Percentiles rank a stretch among this genome's conserved stretches.
phyloP scores from a whole-genome alignment of 306 rosid species.

The Lathyrus aphaca region DNA sequence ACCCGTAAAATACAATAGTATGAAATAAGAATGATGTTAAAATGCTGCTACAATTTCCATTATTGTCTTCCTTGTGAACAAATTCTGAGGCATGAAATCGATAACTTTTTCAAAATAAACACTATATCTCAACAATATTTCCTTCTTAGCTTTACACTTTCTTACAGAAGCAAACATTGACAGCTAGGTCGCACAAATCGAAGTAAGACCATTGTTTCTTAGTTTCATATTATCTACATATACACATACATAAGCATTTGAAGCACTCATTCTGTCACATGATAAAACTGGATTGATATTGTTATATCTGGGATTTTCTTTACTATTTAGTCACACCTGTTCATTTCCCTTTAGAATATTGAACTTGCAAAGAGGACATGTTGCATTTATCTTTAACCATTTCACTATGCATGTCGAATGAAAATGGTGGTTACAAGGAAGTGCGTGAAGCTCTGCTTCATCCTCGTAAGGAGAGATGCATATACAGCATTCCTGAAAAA shows the following conservation, averaged over 20 bases:
- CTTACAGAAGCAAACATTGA: constrained; percentile 8
- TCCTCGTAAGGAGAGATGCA: constrained; percentile 85
- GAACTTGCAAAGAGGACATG: constrained; percentile 96
- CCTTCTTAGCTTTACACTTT: not conserved
- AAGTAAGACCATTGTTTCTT: not conserved
- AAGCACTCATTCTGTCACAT: not conserved
- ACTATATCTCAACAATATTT: not conserved
- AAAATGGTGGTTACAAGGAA: constrained; percentile 96
- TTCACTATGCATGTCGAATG: constrained; percentile 77
- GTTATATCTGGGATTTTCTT: not conserved
- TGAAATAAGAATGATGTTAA: not conserved
- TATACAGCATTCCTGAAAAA: constrained; percentile 89
- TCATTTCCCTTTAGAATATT: constrained; percentile 80
- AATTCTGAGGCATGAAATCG: not conserved
- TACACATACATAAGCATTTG: constrained; percentile 1
- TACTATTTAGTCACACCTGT: constrained; percentile 51
- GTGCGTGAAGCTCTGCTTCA: constrained; percentile 78
- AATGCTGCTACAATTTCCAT: not conserved
- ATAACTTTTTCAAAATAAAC: constrained; percentile 3
- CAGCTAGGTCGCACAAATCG: not conserved
- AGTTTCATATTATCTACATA: constrained; percentile 9
- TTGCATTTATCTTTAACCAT: constrained; percentile 97
- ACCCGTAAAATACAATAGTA: not conserved
- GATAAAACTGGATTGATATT: not conserved
- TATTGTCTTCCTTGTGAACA: not conserved